phyloP scores from a whole-genome alignment of 148 eudicot species.

The Rhododendron mucronatum region DNA sequence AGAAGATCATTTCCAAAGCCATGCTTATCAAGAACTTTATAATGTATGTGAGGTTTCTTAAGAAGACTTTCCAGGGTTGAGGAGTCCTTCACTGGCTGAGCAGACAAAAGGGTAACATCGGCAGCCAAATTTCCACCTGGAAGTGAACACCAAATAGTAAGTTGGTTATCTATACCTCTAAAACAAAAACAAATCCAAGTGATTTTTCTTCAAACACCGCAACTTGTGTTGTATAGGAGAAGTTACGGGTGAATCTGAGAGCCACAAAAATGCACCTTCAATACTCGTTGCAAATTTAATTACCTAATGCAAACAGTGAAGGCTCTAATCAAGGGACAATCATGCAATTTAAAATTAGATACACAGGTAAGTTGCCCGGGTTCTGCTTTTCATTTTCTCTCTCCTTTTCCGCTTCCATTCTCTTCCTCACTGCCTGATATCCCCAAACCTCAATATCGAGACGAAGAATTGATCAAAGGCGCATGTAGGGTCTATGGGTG shows the following conservation, averaged over 20 bases:
- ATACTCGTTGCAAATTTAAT: neutral
- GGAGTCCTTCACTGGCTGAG: conserved; percentile 74
- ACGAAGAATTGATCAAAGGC: neutral
- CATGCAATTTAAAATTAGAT: neutral
- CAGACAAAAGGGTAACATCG: conserved; percentile 58
- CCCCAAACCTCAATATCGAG: neutral
- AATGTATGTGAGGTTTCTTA: conserved; percentile 84
- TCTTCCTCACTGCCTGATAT: neutral
- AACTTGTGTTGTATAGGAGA: neutral
- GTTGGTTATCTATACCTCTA: neutral
- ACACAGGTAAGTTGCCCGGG: neutral
- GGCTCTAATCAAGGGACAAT: neutral
- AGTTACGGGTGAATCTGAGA: neutral
- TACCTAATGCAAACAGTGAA: neutral
- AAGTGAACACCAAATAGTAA: neutral
- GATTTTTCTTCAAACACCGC: neutral
- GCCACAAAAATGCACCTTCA: neutral
- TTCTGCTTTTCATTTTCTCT: neutral
- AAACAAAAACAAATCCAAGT: neutral
- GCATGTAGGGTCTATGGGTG: neutral
- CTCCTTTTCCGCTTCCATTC: neutral
- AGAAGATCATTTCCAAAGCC: conserved; percentile 68
- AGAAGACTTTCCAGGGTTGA: conserved; percentile 81
- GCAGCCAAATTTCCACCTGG: conserved; percentile 79
- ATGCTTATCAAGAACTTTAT: conserved; percentile 85